These are phyloP conservation scores for Trichosanthes truncata DNA, from an alignment of 306 rosid species.

Conservation along the genomic window DNA sequence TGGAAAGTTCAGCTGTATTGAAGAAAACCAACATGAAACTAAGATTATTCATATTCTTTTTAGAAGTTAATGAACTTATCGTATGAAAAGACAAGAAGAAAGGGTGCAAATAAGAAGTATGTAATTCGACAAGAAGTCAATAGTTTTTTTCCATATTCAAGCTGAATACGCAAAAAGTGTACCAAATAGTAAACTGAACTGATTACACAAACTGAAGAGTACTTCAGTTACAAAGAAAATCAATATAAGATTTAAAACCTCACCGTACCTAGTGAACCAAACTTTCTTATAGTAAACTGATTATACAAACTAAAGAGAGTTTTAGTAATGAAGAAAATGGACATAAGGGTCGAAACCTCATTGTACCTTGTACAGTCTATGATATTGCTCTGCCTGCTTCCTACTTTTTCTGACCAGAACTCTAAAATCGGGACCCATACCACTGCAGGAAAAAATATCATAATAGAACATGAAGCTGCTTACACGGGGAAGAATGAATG, in stretches of 20 bases:
- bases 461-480: background rate
- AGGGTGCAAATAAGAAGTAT: background rate
- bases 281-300: background rate
- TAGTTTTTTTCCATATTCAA: background rate
- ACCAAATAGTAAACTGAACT: background rate
- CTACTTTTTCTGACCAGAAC: slow-evolving; percentile 93
- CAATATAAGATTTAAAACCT: background rate
- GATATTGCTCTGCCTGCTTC: slow-evolving; percentile 95
- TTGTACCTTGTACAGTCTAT: slow-evolving; percentile 66
- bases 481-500: background rate
- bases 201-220: background rate
- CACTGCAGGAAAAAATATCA: slow-evolving; percentile 32
- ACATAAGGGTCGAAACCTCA: background rate
- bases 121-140: background rate
- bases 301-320: background rate
- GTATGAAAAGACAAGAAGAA: background rate
- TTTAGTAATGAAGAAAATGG: background rate
- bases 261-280: slow-evolving; percentile 42
- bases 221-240: slow-evolving; percentile 1
- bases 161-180: background rate
- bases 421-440: slow-evolving; percentile 98
- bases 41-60: background rate
- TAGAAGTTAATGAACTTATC: background rate
- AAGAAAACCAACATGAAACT: slow-evolving; percentile 1
- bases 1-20: background rate